phyloP scores from a whole-genome alignment of 1,284 basidiomycete species.

The Jaminaea rosea region DNA sequence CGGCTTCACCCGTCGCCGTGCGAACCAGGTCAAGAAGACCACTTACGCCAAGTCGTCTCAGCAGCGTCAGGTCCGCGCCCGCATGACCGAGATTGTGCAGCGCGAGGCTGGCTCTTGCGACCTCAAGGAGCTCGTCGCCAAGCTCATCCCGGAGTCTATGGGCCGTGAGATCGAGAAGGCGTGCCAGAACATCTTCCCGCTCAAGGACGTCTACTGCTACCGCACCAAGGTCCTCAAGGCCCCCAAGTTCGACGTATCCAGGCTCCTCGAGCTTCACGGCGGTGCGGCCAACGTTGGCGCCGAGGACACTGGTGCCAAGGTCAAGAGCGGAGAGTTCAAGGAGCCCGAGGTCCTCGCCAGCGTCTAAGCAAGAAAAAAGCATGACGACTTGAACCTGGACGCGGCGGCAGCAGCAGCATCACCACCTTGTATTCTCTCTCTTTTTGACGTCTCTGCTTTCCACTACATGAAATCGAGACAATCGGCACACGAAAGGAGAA shows the following conservation, averaged over 20 bases:
- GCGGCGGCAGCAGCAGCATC: too few species aligned
- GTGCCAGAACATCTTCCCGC: conserved; percentile 85
- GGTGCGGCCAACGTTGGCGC: conserved; percentile 56
- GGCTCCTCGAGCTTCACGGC: conserved; percentile 90
- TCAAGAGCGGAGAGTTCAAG: conserved; percentile 76
- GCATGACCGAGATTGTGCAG: conserved; percentile 99
- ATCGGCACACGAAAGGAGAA: too few species aligned
- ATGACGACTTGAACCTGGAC: neutral
- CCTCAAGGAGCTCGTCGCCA: conserved; percentile 86
- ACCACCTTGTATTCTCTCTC: too few species aligned
- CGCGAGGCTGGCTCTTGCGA: conserved; percentile 91
- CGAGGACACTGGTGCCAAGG: conserved; percentile 78
- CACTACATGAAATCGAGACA: too few species aligned
- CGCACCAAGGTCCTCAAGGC: conserved; percentile 87
- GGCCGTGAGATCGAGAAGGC: conserved; percentile 99
- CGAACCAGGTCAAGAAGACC: conserved; percentile 95
- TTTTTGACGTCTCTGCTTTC: too few species aligned
- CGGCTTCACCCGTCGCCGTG: conserved; percentile 95
- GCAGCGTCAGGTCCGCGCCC: conserved; percentile 93
- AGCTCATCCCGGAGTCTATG: conserved; percentile 98
- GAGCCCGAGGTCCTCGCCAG: conserved; percentile 77
- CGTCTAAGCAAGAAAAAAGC: conserved; percentile 50
- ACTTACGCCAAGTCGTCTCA: conserved; percentile 94
- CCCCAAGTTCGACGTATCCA: conserved; percentile 90
- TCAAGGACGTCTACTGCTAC: conserved; percentile 83